Percentiles rank a stretch among this genome's conserved stretches.
Conservation (phyloP, 1,139 yeast genomes). For the Blastobotrys indianensis region DNA sequence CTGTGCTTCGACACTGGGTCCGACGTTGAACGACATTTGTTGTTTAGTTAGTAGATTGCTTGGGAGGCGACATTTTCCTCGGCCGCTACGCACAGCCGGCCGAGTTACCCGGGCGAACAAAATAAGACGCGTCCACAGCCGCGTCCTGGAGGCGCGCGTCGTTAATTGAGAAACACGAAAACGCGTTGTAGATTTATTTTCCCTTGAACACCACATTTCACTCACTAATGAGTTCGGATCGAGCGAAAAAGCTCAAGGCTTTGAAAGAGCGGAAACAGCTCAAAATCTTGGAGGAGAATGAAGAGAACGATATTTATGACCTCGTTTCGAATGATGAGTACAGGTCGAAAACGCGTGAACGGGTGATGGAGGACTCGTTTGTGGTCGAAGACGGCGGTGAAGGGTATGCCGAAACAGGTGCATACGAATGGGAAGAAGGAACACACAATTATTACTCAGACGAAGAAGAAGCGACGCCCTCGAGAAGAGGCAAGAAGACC, state of each 20-base stretch:
- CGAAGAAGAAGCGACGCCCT: constrained; percentile 40
- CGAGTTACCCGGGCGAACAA: background rate
- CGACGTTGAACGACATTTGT: constrained; percentile 13
- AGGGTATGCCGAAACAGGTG: constrained; percentile 89
- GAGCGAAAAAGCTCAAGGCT: constrained; percentile 10
- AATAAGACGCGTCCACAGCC: background rate
- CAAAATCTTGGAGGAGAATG: constrained; percentile 13
- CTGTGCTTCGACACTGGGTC: constrained; percentile 12
- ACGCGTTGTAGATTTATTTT: background rate
- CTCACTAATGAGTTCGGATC: constrained; percentile 8
- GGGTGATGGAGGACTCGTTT: constrained; percentile 82
- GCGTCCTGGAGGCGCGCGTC: background rate
- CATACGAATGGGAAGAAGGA: constrained; percentile 74
- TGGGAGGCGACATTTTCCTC: too few relatives aligned
- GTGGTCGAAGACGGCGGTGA: constrained; percentile 90
- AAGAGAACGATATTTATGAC: constrained; percentile 59
- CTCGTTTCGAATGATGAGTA: constrained; percentile 79
- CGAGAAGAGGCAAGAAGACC: constrained; percentile 32
- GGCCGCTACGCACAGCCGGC: too few relatives aligned
- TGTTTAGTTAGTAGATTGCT: too few relatives aligned
- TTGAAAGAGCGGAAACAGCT: constrained; percentile 5
- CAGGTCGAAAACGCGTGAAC: constrained; percentile 69
- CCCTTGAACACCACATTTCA: background rate
- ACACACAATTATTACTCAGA: constrained; percentile 51
- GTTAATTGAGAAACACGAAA: background rate